phyloP scores from a whole-genome alignment of 768 basidiomycete species.

The Mycena galericulata region DNA sequence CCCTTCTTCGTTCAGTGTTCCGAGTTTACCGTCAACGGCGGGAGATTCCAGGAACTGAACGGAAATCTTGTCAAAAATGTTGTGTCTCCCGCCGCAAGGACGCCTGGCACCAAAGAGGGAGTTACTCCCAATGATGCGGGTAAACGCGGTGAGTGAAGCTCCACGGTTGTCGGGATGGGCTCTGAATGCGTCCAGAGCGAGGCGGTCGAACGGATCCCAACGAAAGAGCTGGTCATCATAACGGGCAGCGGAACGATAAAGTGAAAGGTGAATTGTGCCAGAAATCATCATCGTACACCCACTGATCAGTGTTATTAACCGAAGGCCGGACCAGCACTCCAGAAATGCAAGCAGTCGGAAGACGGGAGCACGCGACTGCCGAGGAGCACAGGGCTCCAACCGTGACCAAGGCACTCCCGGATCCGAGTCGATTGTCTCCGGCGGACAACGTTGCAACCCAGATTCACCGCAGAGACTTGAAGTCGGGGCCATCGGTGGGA shows the following conservation, averaged over 20 bases:
- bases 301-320: background rate
- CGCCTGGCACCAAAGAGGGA: background rate
- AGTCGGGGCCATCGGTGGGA: too few relatives aligned
- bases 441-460: background rate
- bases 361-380: background rate
- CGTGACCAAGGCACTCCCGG: background rate
- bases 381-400: background rate
- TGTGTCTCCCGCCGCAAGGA: background rate
- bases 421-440: too few relatives aligned
- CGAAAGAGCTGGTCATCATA: background rate
- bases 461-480: background rate
- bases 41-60: conserved; percentile 1
- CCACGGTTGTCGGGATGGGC: too few relatives aligned
- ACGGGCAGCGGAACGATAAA: background rate
- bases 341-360: background rate
- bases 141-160: background rate
- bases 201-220: background rate
- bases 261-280: background rate
- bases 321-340: background rate
- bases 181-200: background rate
- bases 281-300: background rate
- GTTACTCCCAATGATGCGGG: background rate
- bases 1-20: background rate
- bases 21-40: background rate
- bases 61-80: background rate